Percentiles rank a stretch among this genome's conserved stretches.
Conservation (phyloP, 1,139 yeast species). For the Taphrina communis region DNA sequence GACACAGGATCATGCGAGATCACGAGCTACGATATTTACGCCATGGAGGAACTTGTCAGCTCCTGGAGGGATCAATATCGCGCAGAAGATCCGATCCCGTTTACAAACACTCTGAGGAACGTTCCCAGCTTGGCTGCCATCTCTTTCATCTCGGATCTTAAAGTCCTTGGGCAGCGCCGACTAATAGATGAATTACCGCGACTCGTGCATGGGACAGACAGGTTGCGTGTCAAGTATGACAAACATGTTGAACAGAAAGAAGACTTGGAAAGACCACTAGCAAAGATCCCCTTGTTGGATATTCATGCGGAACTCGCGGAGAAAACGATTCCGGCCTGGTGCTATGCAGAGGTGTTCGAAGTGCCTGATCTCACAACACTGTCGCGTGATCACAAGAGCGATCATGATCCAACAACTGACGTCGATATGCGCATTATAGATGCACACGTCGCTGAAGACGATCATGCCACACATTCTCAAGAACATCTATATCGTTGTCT, state of each 20-base stretch:
- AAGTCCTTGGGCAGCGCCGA: neutral
- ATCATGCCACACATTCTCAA: neutral
- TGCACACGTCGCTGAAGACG: neutral
- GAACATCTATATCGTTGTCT: slow-evolving; percentile 5
- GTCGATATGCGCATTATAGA: neutral
- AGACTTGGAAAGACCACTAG: neutral
- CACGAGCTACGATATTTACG: neutral
- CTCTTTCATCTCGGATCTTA: neutral
- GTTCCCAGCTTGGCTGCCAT: neutral
- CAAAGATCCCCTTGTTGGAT: neutral
- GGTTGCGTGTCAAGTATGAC: neutral
- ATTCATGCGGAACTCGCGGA: neutral
- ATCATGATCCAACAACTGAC: neutral
- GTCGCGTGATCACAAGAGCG: neutral
- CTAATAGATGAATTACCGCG: neutral
- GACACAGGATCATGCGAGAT: too few relatives aligned
- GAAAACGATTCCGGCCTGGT: neutral
- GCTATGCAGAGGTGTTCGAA: slow-evolving; percentile 4
- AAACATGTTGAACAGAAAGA: neutral
- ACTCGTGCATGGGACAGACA: neutral
- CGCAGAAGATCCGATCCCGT: neutral
- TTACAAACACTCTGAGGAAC: neutral
- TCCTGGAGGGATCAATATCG: slow-evolving; percentile 25
- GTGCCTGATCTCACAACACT: slow-evolving; percentile 4
- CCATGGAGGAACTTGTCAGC: slow-evolving; percentile 25